A percentile compares a stretch with the other conserved stretches of the same genome.
Conservation (phyloP, 2,329 filamentous ascomycete species). For the Xylaria sp. region DNA sequence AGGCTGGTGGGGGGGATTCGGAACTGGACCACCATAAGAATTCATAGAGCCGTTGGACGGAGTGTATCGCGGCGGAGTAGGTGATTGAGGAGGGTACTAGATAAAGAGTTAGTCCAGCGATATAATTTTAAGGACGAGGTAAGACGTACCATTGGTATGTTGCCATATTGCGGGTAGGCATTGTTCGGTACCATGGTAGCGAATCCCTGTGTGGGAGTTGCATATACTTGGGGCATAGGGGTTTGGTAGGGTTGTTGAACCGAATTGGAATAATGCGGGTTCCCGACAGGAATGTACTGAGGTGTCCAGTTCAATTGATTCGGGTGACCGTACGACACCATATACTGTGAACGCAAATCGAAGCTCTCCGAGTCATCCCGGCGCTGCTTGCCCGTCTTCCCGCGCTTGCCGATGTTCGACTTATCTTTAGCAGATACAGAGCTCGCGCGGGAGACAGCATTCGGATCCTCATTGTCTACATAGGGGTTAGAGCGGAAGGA, state of each 20-base stretch:
- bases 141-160: constrained; percentile 49
- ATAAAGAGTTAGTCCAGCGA: constrained; percentile 34
- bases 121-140: constrained; percentile 26
- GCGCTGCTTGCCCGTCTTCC: constrained; percentile 65
- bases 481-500: constrained; percentile 23
- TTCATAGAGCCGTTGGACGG: constrained; percentile 39
- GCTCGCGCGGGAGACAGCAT: constrained; percentile 82
- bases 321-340: constrained; percentile 66
- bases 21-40: constrained; percentile 40
- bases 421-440: constrained; percentile 83
- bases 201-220: constrained; percentile 47
- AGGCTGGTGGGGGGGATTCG: constrained; percentile 38
- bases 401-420: constrained; percentile 69
- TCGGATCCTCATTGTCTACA: constrained; percentile 70
- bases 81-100: constrained; percentile 42
- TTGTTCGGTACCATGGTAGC: constrained; percentile 45
- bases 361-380: constrained; percentile 68
- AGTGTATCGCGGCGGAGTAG: constrained; percentile 40
- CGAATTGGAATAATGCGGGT: constrained; percentile 47
- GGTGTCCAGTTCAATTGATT: constrained; percentile 61
- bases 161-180: constrained; percentile 50
- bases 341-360: constrained; percentile 69
- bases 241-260: constrained; percentile 51
- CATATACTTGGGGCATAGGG: constrained; percentile 52
- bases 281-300: constrained; percentile 54